phyloP scores from a whole-genome alignment of 1,284 basidiomycete species.

The Heliocybe sulcata region DNA sequence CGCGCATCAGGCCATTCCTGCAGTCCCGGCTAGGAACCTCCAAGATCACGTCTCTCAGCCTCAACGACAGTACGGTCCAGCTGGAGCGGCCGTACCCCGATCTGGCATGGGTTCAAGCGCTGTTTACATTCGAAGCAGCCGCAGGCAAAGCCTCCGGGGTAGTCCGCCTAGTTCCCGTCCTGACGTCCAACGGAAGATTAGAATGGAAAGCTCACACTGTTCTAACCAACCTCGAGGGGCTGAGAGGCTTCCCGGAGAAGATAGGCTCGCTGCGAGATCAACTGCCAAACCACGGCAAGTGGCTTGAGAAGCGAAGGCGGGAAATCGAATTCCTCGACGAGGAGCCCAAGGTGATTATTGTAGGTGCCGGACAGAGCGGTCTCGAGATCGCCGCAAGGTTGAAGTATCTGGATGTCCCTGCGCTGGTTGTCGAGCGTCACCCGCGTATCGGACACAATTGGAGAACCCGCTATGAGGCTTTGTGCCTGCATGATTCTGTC shows the following conservation, averaged over 20 bases:
- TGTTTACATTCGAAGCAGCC: conserved; percentile 53
- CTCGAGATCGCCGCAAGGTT: conserved; percentile 53
- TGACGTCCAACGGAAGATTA: conserved; percentile 24
- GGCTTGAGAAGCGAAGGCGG: conserved; percentile 28
- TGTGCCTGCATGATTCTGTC: background rate
- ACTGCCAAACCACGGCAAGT: conserved; percentile 32
- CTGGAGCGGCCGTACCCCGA: conserved; percentile 44
- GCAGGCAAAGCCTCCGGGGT: conserved; percentile 43
- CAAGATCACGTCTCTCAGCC: conserved; percentile 29
- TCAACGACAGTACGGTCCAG: conserved; percentile 24
- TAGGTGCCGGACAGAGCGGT: conserved; percentile 65
- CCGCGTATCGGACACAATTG: conserved; percentile 46
- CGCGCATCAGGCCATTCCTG: conserved; percentile 36
- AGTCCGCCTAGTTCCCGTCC: conserved; percentile 50
- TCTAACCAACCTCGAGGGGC: conserved; percentile 51
- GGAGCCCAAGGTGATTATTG: conserved; percentile 41
- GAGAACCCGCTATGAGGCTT: conserved; percentile 24
- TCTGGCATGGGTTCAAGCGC: conserved; percentile 47
- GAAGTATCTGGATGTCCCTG: conserved; percentile 42
- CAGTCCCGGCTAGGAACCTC: conserved; percentile 31
- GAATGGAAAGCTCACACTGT: conserved; percentile 52
- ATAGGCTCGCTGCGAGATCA: conserved; percentile 29
- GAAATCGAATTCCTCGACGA: conserved; percentile 32
- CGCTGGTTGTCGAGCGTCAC: conserved; percentile 48
- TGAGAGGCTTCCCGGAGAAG: conserved; percentile 43